Evolutionary conservation across 441 rosid species (phyloP).

Genomic region (Macaranga tanarius): DNA sequence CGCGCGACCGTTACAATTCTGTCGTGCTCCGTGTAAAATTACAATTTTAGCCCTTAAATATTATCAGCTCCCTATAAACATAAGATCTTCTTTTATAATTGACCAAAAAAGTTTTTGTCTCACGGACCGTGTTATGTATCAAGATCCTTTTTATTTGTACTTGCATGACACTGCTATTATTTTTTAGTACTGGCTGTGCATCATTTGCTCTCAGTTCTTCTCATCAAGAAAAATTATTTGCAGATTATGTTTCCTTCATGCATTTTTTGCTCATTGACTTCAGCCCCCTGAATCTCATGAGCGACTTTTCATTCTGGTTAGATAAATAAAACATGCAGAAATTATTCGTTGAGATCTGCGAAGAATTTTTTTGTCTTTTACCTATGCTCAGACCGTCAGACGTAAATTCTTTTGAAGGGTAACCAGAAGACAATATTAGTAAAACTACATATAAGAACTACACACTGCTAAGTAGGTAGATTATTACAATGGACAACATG

Average conservation of each 20-base stretch:
- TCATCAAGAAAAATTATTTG: not conserved
- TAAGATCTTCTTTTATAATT: too few species aligned
- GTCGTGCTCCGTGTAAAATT: too few species aligned
- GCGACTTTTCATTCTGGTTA: not conserved
- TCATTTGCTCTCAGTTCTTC: not conserved
- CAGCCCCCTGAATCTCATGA: too few species aligned
- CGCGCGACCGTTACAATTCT: too few species aligned
- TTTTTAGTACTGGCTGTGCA: not conserved
- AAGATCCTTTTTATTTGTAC: too few species aligned
- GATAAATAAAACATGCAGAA: not conserved
- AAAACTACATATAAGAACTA: not conserved
- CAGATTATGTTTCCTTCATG: not conserved
- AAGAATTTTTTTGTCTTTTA: too few species aligned
- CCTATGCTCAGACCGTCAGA: not conserved
- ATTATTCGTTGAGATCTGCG: too few species aligned
- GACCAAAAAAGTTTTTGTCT: too few species aligned
- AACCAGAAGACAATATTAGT: not conserved
- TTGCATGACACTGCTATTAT: not conserved
- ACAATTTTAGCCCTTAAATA: too few species aligned
- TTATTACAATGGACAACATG: constrained; percentile 11
- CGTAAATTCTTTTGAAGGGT: not conserved
- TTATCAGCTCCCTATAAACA: too few species aligned
- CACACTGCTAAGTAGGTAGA: not conserved
- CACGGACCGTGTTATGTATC: too few species aligned
- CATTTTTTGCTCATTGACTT: too few species aligned